Evolutionary conservation across 768 basidiomycete species (phyloP).

Genomic region (Antrodiella citrinella): DNA sequence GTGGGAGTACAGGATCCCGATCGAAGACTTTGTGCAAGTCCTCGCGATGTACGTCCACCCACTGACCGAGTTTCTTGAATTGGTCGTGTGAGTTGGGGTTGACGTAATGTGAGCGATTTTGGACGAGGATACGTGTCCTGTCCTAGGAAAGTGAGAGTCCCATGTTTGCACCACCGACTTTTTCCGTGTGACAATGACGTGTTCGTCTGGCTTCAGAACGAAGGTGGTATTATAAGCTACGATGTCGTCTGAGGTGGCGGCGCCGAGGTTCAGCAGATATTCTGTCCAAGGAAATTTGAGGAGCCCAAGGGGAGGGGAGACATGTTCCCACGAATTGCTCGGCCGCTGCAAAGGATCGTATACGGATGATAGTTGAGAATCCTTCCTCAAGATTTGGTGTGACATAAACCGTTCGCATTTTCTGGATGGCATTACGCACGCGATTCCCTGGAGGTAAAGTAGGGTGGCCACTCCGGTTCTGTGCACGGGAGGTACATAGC

Average conservation of each 20-base stretch:
- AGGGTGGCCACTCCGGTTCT: slow-evolving; percentile 49
- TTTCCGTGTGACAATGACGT: slow-evolving; percentile 48
- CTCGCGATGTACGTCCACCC: slow-evolving; percentile 42
- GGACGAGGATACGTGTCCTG: slow-evolving; percentile 38
- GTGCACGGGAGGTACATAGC: slow-evolving; percentile 46
- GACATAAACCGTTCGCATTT: slow-evolving; percentile 41
- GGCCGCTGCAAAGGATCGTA: slow-evolving; percentile 45
- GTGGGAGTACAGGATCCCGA: slow-evolving; percentile 34
- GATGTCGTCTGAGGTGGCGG: slow-evolving; percentile 48
- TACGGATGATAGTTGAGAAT: slow-evolving; percentile 39
- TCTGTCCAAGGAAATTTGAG: slow-evolving; percentile 57
- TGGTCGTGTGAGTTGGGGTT: slow-evolving; percentile 49
- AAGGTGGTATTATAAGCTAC: slow-evolving; percentile 11
- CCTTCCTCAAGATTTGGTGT: slow-evolving; percentile 42
- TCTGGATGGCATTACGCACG: slow-evolving; percentile 46
- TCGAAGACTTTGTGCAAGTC: slow-evolving; percentile 37
- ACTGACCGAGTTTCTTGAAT: slow-evolving; percentile 48
- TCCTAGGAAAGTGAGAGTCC: slow-evolving; percentile 49
- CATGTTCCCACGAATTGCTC: slow-evolving; percentile 33
- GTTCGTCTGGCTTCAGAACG: slow-evolving; percentile 1
- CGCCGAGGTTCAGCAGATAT: slow-evolving; percentile 51
- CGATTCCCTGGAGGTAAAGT: slow-evolving; percentile 48
- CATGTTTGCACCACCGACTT: slow-evolving; percentile 63
- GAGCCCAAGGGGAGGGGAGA: slow-evolving; percentile 35
- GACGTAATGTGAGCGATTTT: slow-evolving; percentile 58